Evolutionary conservation across 2,329 filamentous ascomycete genomes (phyloP).

Genomic region (Metarhizium guizhouense): DNA sequence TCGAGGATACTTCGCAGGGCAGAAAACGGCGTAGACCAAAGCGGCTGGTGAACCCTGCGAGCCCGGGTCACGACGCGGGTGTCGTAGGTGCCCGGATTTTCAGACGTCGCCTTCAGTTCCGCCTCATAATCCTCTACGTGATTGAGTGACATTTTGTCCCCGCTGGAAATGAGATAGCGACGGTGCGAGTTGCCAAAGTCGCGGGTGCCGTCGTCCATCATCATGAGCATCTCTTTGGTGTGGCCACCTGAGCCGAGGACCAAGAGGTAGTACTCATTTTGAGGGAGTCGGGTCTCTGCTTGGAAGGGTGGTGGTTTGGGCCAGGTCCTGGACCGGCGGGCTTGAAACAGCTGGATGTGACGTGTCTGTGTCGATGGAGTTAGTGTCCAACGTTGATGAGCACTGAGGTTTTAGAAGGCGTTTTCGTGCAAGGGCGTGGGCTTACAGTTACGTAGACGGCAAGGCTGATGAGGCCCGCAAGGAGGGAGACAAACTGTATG

Average conservation of each 20-base stretch:
- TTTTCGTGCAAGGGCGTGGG: background rate
- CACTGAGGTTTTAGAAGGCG: background rate
- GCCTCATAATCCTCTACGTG: constrained; percentile 52
- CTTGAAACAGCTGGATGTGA: constrained; percentile 18
- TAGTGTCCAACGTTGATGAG: background rate
- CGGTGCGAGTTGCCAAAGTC: constrained; percentile 50
- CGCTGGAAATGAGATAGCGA: constrained; percentile 73
- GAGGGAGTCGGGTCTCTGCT: background rate
- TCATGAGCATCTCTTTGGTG: constrained; percentile 86
- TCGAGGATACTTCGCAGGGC: constrained; percentile 55
- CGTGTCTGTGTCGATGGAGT: constrained; percentile 14
- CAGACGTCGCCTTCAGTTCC: constrained; percentile 18
- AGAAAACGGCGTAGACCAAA: constrained; percentile 63
- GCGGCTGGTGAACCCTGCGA: constrained; percentile 71
- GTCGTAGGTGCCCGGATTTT: constrained; percentile 44
- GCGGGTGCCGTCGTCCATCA: constrained; percentile 56
- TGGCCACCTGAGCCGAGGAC: constrained; percentile 91
- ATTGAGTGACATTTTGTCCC: constrained; percentile 58
- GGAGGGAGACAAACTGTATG: background rate
- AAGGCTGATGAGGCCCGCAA: constrained; percentile 13
- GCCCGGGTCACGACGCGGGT: constrained; percentile 66
- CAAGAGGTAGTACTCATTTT: constrained; percentile 53
- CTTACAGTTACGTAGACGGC: constrained; percentile 23
- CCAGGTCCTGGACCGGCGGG: constrained; percentile 12
- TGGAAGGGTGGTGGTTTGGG: background rate